Evolutionary conservation across 2,329 filamentous ascomycete species (phyloP).

Genomic region (Fusarium algeriense): DNA sequence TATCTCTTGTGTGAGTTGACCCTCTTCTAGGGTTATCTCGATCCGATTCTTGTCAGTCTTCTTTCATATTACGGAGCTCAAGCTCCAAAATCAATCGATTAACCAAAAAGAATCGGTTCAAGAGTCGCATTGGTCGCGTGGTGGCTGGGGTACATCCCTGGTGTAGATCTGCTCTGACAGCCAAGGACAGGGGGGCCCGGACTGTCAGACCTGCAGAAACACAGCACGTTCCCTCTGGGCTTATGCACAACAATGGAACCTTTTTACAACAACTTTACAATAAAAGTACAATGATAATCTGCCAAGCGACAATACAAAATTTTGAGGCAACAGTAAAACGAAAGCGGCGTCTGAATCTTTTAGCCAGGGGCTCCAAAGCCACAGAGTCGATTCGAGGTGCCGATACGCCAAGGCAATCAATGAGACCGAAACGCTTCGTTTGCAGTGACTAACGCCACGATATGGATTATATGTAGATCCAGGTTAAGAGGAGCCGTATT

Average conservation of each 20-base stretch:
- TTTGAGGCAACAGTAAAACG: background rate
- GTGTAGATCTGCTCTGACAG: slow-evolving; percentile 30
- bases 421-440: slow-evolving; percentile 11
- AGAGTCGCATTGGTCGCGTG: background rate
- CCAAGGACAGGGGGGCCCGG: slow-evolving; percentile 27
- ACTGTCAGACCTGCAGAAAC: slow-evolving; percentile 37
- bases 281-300: background rate
- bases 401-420: background rate
- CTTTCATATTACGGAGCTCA: no score
- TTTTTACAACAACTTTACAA: background rate
- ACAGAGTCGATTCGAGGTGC: background rate
- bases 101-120: background rate
- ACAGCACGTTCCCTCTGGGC: slow-evolving; percentile 29
- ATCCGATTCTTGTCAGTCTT: background rate
- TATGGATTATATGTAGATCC: background rate
- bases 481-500: background rate
- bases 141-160: slow-evolving; percentile 28
- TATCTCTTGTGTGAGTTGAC: background rate
- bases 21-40: background rate
- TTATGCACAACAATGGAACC: slow-evolving; percentile 17
- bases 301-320: background rate
- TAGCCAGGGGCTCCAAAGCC: slow-evolving; percentile 6
- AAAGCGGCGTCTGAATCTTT: slow-evolving; percentile 15
- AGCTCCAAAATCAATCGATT: background rate
- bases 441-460: slow-evolving; percentile 25